phyloP scores from a whole-genome alignment of 2,329 filamentous ascomycete genomes.

The Setomelanomma holmii region DNA sequence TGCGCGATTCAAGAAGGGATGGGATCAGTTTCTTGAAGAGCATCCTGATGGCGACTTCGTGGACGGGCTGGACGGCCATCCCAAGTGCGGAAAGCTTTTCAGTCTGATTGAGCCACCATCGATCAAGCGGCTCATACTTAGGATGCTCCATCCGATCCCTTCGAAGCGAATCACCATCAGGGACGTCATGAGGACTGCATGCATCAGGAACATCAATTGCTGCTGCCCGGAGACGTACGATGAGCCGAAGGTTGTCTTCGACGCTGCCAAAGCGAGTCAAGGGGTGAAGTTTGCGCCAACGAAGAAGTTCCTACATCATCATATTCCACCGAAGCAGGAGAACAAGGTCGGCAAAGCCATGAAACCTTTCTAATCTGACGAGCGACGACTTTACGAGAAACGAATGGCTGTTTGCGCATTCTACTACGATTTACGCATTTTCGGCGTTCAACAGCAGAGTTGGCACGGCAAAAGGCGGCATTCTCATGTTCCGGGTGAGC shows the following conservation, averaged over 20 bases:
- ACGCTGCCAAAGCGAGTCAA: slow-evolving; percentile 58
- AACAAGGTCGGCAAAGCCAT: slow-evolving; percentile 45
- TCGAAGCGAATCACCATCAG: slow-evolving; percentile 71
- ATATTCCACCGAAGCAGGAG: slow-evolving; percentile 51
- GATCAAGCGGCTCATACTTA: slow-evolving; percentile 73
- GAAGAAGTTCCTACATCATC: slow-evolving; percentile 53
- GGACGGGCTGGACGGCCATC: slow-evolving; percentile 66
- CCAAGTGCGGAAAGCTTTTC: slow-evolving; percentile 71
- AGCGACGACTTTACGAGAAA: slow-evolving; percentile 22
- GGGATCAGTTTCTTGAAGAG: slow-evolving; percentile 70
- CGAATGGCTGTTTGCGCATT: neutral
- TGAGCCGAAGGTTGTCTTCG: slow-evolving; percentile 66
- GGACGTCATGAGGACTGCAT: slow-evolving; percentile 73
- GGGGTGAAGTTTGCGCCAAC: slow-evolving; percentile 44
- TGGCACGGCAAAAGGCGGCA: slow-evolving; percentile 10
- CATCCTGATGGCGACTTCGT: slow-evolving; percentile 60
- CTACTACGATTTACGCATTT: slow-evolving; percentile 8
- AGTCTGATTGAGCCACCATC: slow-evolving; percentile 68
- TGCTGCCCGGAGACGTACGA: slow-evolving; percentile 77
- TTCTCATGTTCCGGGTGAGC: neutral
- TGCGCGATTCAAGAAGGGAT: slow-evolving; percentile 69
- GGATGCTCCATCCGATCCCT: slow-evolving; percentile 84
- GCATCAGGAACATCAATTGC: slow-evolving; percentile 77
- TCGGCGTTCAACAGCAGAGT: slow-evolving; percentile 17
- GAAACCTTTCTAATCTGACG: slow-evolving; percentile 50